Evolutionary conservation across 192 early-diverging fungal species (phyloP).

Genomic region (Backusella morwellensis): DNA sequence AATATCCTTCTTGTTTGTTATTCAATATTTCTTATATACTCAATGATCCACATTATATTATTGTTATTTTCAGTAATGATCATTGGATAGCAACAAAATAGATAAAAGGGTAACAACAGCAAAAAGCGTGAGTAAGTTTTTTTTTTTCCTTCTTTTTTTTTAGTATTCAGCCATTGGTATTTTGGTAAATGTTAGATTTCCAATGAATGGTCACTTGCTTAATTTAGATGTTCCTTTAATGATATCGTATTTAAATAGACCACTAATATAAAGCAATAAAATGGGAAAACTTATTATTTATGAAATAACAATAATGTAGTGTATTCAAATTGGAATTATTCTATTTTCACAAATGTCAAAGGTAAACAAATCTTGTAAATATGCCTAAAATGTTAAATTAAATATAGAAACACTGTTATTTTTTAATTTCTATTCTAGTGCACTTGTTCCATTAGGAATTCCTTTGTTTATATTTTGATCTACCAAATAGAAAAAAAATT

Average conservation of each 20-base stretch:
- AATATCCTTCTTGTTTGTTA: not conserved
- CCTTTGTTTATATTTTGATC: not conserved
- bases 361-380: not conserved
- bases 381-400: not conserved
- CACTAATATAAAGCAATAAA: not conserved
- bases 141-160: not conserved
- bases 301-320: not conserved
- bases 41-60: not conserved
- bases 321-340: not conserved
- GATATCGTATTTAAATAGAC: not conserved
- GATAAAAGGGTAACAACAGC: not conserved
- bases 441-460: not conserved
- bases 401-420: not conserved
- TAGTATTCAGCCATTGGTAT: slow-evolving; percentile 8
- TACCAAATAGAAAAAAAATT: not conserved
- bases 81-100: not conserved
- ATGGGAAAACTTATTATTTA: not conserved
- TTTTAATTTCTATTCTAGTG: not conserved
- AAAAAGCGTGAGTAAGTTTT: not conserved
- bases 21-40: not conserved
- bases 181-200: not conserved
- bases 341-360: not conserved
- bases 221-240: not conserved
- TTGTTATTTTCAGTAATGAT: not conserved
- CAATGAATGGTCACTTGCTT: slow-evolving; percentile 3